phyloP scores from a whole-genome alignment of 169 alveolate species.

The Plasmodium gallinaceum region DNA sequence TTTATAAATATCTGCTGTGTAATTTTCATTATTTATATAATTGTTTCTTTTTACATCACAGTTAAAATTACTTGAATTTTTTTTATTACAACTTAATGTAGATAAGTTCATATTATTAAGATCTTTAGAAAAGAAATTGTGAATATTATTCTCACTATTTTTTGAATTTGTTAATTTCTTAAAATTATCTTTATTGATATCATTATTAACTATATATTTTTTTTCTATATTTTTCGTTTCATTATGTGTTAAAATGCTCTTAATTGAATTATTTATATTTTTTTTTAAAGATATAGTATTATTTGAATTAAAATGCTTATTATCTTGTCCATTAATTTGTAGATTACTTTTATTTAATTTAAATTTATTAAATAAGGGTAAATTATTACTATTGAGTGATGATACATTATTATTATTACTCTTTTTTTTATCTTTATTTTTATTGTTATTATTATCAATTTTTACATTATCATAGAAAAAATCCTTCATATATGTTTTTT shows the following conservation, averaged over 20 bases:
- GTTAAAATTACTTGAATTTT: neutral
- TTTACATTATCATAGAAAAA: neutral
- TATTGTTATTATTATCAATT: neutral
- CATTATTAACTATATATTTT: neutral
- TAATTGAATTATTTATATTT: neutral
- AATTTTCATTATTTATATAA: neutral
- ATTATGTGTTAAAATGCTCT: neutral
- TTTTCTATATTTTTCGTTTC: neutral
- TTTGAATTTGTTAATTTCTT: neutral
- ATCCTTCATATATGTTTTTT: slow-evolving; percentile 17
- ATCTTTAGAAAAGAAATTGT: neutral
- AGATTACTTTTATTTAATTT: neutral
- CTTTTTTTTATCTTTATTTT: neutral
- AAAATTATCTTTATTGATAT: neutral
- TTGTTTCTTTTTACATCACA: neutral
- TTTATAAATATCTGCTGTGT: neutral
- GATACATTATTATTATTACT: neutral
- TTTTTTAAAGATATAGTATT: no score
- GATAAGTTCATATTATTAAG: neutral
- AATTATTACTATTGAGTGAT: no score
- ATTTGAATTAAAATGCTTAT: neutral
- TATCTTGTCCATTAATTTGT: neutral
- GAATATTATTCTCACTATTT: neutral
- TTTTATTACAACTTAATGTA: neutral
- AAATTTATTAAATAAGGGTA: no score